These are phyloP conservation scores for Spongospora subterranea DNA, from an alignment of 208 protist genomes.

Conservation along the genomic window DNA sequence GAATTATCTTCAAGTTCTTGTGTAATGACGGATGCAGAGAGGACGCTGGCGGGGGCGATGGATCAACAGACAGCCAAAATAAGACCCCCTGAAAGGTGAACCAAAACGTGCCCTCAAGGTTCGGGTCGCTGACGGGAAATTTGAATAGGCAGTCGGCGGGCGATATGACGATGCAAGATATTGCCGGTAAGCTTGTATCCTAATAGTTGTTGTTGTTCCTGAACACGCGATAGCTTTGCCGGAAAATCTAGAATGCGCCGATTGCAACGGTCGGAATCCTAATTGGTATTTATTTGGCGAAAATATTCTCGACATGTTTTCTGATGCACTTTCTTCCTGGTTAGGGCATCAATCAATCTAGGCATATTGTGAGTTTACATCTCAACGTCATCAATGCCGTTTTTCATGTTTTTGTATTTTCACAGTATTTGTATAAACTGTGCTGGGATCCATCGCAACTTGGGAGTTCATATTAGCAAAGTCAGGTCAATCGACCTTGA, in stretches of 20 bases:
- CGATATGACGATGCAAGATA: conserved; percentile 35
- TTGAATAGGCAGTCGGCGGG: too few species aligned
- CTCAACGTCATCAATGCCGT: not conserved
- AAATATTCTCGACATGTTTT: not conserved
- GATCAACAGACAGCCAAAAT: too few species aligned
- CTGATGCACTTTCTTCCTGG: not conserved
- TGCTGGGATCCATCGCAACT: conserved; percentile 72
- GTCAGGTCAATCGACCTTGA: conserved; percentile 71
- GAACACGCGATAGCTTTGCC: not conserved
- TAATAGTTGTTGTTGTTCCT: not conserved
- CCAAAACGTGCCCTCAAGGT: too few species aligned
- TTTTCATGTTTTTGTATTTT: conserved; percentile 56
- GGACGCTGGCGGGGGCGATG: too few species aligned
- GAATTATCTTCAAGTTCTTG: too few species aligned
- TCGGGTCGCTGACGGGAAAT: too few species aligned
- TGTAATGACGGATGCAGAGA: too few species aligned
- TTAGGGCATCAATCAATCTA: conserved; percentile 37
- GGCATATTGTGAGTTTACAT: conserved; percentile 23
- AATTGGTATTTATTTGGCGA: conserved; percentile 40
- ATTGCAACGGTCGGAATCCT: not conserved
- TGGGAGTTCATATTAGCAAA: conserved; percentile 75
- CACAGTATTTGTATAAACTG: conserved; percentile 75
- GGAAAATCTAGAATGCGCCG: conserved; percentile 5
- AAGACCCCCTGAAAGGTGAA: too few species aligned
- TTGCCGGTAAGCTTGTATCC: not conserved